Conservation (phyloP, 306 rosid species). For the Carpinus viminea region DNA sequence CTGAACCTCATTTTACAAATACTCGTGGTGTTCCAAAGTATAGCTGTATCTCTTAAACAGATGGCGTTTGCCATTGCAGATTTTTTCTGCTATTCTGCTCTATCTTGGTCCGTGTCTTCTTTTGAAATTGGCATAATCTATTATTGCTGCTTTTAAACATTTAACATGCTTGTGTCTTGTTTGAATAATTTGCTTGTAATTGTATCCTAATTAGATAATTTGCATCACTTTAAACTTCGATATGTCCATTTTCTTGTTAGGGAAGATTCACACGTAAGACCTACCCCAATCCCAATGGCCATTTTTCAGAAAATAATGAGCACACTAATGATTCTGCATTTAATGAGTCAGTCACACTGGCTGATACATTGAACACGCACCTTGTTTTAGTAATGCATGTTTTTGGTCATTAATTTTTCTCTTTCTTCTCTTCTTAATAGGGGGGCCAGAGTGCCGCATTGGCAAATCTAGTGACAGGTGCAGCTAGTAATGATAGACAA, state of each 20-base stretch:
- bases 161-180: not conserved
- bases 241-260: not conserved
- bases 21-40: not conserved
- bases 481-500: slow-evolving; percentile 23
- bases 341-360: not conserved
- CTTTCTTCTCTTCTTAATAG: slow-evolving; percentile 40
- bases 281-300: not conserved
- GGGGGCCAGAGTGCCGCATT: slow-evolving; percentile 36
- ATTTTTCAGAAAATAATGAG: not conserved
- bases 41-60: not conserved
- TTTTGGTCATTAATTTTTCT: slow-evolving; percentile 9
- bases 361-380: not conserved
- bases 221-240: not conserved
- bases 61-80: not conserved
- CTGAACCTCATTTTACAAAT: not conserved
- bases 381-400: slow-evolving; percentile 1
- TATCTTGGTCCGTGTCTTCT: not conserved
- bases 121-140: not conserved
- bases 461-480: slow-evolving; percentile 29
- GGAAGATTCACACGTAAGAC: not conserved
- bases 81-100: not conserved
- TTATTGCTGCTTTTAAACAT: not conserved
- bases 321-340: not conserved
- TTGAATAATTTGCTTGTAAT: not conserved
- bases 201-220: not conserved